Conservation (phyloP, 2,329 filamentous ascomycete species). For the Monilinia laxa region DNA sequence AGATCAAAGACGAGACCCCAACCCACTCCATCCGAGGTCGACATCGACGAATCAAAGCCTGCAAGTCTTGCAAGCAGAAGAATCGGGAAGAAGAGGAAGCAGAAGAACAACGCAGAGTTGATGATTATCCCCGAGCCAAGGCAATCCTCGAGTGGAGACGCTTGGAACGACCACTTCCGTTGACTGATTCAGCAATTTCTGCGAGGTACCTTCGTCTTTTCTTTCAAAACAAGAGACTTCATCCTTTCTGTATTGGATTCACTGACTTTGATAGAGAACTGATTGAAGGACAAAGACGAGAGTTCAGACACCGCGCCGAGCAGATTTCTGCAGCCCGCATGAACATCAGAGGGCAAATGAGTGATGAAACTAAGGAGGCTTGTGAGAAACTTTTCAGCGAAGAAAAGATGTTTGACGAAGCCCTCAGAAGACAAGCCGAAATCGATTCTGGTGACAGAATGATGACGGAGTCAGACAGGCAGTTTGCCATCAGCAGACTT, state of each 20-base stretch:
- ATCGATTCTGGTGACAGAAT: slow-evolving; percentile 6
- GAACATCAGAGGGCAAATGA: fast-evolving
- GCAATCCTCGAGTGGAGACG: neutral
- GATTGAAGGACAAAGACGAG: neutral
- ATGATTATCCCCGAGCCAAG: neutral
- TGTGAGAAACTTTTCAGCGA: fast-evolving
- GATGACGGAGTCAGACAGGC: neutral
- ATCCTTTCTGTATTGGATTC: slow-evolving; percentile 10
- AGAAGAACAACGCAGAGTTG: neutral
- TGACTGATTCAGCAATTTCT: neutral
- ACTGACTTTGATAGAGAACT: neutral
- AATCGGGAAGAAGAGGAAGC: neutral
- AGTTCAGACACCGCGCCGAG: fast-evolving
- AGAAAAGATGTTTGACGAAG: neutral
- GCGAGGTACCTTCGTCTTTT: neutral
- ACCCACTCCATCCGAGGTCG: slow-evolving; percentile 8
- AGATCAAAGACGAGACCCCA: neutral
- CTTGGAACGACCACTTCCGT: slow-evolving; percentile 8
- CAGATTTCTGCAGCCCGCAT: fast-evolving
- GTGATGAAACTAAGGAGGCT: neutral
- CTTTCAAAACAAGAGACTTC: neutral
- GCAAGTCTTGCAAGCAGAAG: neutral
- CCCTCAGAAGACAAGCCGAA: slow-evolving; percentile 3
- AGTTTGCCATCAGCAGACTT: neutral
- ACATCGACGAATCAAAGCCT: neutral